These are phyloP conservation scores for Vaccinium vitisidaea DNA, from an alignment of 148 eudicot species.

Conservation along the genomic window DNA sequence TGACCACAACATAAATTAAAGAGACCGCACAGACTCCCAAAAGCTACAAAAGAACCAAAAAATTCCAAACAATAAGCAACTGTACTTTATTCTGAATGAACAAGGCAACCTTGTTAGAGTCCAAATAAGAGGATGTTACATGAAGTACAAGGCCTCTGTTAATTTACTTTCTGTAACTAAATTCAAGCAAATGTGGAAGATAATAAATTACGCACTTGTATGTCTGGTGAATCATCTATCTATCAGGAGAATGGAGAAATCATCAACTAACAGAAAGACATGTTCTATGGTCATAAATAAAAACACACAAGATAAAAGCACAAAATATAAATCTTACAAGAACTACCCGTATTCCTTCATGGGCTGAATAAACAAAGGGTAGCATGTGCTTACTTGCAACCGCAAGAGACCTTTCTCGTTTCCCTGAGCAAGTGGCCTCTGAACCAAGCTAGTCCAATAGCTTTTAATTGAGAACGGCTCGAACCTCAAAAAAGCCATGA, in stretches of 20 bases:
- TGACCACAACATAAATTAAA: neutral
- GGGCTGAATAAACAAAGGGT: neutral
- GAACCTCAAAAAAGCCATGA: conserved; percentile 81
- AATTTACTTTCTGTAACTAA: too few species aligned
- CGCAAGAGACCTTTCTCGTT: conserved; percentile 60
- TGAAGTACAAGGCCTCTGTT: neutral
- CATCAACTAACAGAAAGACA: neutral
- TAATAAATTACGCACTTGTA: neutral
- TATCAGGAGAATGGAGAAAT: neutral
- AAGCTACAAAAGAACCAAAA: neutral
- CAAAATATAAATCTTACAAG: neutral
- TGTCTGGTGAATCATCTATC: neutral
- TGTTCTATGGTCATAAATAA: neutral
- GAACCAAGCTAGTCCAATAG: conserved; percentile 80
- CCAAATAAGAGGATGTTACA: neutral
- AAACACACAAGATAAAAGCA: neutral
- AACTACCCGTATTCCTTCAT: neutral
- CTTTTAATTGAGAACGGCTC: conserved; percentile 77
- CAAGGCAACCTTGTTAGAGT: neutral
- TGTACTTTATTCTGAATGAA: neutral
- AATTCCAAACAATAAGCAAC: neutral
- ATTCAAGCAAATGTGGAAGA: neutral
- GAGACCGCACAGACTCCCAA: neutral
- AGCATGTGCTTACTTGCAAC: conserved; percentile 61
- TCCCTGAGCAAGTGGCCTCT: conserved; percentile 71